These are phyloP conservation scores for Tylopilus sp. DNA, from an alignment of 768 basidiomycete species.

Conservation along the genomic window DNA sequence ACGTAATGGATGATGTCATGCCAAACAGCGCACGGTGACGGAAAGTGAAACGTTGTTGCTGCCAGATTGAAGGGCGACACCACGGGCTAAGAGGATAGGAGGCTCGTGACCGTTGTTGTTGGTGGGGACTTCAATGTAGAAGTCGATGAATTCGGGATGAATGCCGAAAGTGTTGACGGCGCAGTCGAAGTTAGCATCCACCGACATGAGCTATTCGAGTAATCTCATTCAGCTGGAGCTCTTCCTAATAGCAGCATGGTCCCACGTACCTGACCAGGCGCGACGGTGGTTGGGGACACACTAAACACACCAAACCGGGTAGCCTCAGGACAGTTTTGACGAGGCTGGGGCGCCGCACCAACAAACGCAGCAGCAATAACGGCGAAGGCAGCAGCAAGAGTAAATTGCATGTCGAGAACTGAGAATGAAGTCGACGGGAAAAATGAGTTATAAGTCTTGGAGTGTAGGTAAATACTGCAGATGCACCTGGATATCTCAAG, in stretches of 20 bases:
- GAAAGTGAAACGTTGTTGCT: conserved; percentile 15
- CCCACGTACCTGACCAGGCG: conserved; percentile 24
- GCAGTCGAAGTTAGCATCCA: conserved; percentile 25
- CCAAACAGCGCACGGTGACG: conserved; percentile 9
- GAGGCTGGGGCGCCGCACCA: conserved; percentile 16
- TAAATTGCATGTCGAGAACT: conserved; percentile 19
- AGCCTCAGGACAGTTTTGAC: conserved; percentile 22
- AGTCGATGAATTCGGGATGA: conserved; percentile 27
- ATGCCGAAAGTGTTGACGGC: conserved; percentile 17
- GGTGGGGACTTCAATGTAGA: conserved; percentile 32
- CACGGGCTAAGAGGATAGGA: conserved; percentile 28
- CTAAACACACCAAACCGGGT: conserved; percentile 15
- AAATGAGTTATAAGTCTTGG: neutral
- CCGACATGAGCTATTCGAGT: conserved; percentile 14
- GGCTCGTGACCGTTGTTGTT: conserved; percentile 31
- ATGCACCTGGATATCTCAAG: neutral
- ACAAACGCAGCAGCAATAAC: conserved; percentile 13
- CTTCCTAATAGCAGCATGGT: neutral
- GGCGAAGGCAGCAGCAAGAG: conserved; percentile 9
- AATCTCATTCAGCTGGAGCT: conserved; percentile 1
- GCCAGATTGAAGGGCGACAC: conserved; percentile 9
- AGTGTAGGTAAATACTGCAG: neutral
- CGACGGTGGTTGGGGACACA: conserved; percentile 19
- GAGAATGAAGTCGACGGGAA: neutral
- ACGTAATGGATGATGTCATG: neutral